phyloP scores from a whole-genome alignment of 805 yeast genomes.

The Teunomyces barrocoloradensis region DNA sequence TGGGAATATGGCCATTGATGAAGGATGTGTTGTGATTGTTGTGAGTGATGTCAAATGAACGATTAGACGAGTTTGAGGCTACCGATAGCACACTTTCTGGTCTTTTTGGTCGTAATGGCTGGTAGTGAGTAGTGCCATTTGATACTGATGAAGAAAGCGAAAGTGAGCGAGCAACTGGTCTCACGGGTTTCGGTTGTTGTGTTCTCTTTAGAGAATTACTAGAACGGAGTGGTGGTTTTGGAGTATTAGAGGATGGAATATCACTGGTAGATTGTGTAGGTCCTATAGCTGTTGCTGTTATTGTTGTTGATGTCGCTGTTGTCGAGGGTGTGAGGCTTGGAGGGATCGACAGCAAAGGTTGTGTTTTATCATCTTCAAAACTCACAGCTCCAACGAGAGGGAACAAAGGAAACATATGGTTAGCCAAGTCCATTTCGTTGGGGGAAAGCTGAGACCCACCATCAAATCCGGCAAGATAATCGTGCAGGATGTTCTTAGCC shows the following conservation, averaged over 20 bases:
- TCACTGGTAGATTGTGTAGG: neutral
- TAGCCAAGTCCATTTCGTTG: slow-evolving; percentile 24
- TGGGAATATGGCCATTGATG: slow-evolving; percentile 12
- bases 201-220: slow-evolving; percentile 8
- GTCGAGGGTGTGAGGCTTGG: neutral
- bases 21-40: slow-evolving; percentile 9
- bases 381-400: slow-evolving; percentile 40
- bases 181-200: slow-evolving; percentile 21
- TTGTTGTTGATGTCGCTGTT: neutral
- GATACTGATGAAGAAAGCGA: slow-evolving; percentile 3
- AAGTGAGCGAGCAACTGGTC: slow-evolving; percentile 10
- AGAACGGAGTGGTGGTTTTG: neutral
- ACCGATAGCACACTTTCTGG: slow-evolving; percentile 42
- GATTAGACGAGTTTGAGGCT: slow-evolving; percentile 35
- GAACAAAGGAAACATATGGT: slow-evolving; percentile 41
- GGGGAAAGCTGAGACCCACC: slow-evolving; percentile 9
- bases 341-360: slow-evolving; percentile 36
- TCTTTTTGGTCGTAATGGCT: slow-evolving; percentile 28
- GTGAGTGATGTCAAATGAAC: slow-evolving; percentile 10
- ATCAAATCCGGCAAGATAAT: neutral
- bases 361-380: slow-evolving; percentile 33
- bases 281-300: neutral
- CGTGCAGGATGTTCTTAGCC: slow-evolving; percentile 1
- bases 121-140: slow-evolving; percentile 15
- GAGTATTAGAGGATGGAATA: neutral